A percentile compares a stretch with the other conserved stretches of the same genome.
Evolutionary conservation across 2,329 filamentous ascomycete genomes (phyloP).

Genomic region (Sclerotinia nivalis): DNA sequence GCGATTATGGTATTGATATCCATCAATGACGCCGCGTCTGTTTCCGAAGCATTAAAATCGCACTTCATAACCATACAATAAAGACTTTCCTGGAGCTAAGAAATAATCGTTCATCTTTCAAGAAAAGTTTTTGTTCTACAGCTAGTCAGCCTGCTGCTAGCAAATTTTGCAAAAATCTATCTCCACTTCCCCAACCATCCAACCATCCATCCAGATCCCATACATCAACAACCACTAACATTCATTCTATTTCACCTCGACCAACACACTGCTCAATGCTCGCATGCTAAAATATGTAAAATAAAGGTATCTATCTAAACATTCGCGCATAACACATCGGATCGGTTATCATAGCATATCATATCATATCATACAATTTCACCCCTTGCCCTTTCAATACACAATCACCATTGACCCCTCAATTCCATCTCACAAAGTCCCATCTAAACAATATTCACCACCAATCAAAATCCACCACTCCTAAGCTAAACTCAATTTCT

Average conservation of each 20-base stretch:
- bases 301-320: conserved; percentile 3
- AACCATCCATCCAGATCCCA: no score
- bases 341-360: neutral
- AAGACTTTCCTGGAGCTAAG: no score
- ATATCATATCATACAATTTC: conserved; percentile 7
- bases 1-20: no score
- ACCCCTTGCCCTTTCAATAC: neutral
- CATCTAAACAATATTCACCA: neutral
- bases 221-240: neutral
- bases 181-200: no score
- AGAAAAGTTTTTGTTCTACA: no score
- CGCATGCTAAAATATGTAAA: neutral
- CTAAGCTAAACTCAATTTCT: conserved; percentile 49
- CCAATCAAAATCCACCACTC: neutral
- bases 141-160: no score
- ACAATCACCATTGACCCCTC: no score
- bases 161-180: no score
- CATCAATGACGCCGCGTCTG: no score
- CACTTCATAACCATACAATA: no score
- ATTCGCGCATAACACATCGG: neutral
- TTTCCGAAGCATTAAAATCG: no score
- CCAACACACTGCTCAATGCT: neutral
- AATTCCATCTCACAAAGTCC: neutral
- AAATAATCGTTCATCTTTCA: no score
- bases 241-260: neutral